These are phyloP conservation scores for Podospora comata DNA, from an alignment of 495 filamentous ascomycete species.

Conservation along the genomic window DNA sequence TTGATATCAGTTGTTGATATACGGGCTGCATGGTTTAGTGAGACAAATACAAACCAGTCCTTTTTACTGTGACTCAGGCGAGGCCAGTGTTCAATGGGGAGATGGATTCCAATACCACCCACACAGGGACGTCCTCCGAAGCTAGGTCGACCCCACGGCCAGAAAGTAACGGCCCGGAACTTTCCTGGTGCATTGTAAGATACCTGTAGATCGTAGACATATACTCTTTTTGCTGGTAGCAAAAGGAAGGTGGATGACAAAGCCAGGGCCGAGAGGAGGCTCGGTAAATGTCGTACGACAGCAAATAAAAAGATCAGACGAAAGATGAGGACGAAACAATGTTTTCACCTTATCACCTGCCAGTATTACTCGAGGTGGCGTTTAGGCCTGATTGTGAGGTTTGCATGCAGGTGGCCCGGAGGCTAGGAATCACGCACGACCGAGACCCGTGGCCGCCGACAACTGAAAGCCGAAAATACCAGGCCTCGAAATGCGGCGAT, in stretches of 20 bases:
- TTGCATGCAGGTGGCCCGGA: background rate
- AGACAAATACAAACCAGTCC: too few species aligned
- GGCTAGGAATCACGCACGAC: background rate
- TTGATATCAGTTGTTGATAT: too few species aligned
- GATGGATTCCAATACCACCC: too few species aligned
- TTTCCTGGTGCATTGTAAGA: too few species aligned
- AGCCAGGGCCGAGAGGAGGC: background rate
- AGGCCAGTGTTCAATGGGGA: too few species aligned
- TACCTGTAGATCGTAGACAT: too few species aligned
- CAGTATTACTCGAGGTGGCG: background rate
- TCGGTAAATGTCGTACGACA: background rate
- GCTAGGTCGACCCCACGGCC: too few species aligned
- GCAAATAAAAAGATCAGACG: background rate
- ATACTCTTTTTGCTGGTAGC: background rate
- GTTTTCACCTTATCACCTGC: background rate
- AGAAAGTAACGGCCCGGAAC: too few species aligned
- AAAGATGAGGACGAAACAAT: background rate
- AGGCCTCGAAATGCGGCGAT: background rate
- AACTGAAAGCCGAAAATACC: background rate
- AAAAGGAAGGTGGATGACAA: background rate
- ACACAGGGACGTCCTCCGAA: too few species aligned
- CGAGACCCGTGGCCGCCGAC: too few species aligned
- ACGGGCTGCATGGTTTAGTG: too few species aligned
- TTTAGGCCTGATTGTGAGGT: background rate
- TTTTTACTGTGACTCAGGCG: too few species aligned